phyloP scores from a whole-genome alignment of 176 grass and related monocot species.

The Oryza glaberrima region DNA sequence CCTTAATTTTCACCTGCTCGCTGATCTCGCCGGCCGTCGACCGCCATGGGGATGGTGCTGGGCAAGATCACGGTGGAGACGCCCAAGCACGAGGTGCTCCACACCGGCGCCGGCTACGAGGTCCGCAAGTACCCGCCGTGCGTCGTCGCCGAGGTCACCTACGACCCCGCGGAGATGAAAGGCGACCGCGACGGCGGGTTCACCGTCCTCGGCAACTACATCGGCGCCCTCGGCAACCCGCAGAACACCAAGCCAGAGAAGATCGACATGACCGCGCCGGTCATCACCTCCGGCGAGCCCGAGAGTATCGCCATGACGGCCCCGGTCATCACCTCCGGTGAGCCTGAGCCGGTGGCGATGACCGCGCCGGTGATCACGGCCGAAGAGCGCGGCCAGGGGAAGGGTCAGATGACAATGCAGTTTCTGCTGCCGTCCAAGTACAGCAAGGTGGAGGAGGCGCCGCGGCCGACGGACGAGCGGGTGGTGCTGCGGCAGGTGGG shows the following conservation, averaged over 20 bases:
- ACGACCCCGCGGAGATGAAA: constrained; percentile 69
- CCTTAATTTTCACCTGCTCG: neutral
- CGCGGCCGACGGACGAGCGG: constrained; percentile 73
- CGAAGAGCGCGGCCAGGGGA: constrained; percentile 14
- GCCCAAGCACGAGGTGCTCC: constrained; percentile 83
- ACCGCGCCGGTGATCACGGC: constrained; percentile 74
- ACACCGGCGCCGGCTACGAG: constrained; percentile 82
- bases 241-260: constrained; percentile 82
- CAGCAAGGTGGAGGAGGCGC: constrained; percentile 65
- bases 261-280: constrained; percentile 83
- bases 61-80: constrained; percentile 91
- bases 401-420: constrained; percentile 68
- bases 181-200: constrained; percentile 79
- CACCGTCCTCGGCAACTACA: constrained; percentile 81
- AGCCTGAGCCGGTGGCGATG: constrained; percentile 60
- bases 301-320: constrained; percentile 88
- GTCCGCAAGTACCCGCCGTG: constrained; percentile 73
- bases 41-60: constrained; percentile 72
- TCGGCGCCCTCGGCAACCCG: constrained; percentile 79
- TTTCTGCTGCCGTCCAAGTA: constrained; percentile 91
- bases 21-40: neutral
- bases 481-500: constrained; percentile 69
- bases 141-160: constrained; percentile 80
- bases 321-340: constrained; percentile 61
- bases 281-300: constrained; percentile 52